Evolutionary conservation across 2,329 filamentous ascomycete species (phyloP), one percentile per base, ranked within the genome.

Genomic region (Endocalyx cinctus): DNA sequence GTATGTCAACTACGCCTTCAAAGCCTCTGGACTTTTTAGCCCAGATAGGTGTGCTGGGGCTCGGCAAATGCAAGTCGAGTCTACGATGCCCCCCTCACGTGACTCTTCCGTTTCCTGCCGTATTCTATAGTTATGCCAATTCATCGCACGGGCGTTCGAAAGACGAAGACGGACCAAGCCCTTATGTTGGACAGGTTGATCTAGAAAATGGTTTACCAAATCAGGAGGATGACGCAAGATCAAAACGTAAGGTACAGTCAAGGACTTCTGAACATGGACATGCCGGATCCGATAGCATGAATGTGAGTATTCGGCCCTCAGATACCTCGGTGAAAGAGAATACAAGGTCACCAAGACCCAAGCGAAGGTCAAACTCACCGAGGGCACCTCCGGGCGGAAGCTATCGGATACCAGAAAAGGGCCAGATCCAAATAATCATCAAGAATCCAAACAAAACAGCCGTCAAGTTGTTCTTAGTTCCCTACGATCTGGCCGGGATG

Each of bases 391-490:
- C 87, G 0, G 87, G 88, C 6, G 90, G 92, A 22, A 87, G 85
- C 52, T 98, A 97, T 58, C 82, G 92, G 27, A 95, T 98, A 33
- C 92, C 92, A 0, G 82, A 92, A 52, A 84, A 89, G 58, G 92
- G 92, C 0, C 92, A 97, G 59, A 69, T 98, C 11, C 92, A 98
- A 51, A 94, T 98, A 43, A 83, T 98, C 41, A 87, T 98, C 57
- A 97, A 97, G 58, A 98, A 97, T 51, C 90, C 89, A 12, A 95
- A 97, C 64, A 97, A 97, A 57, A 97, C 92, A 4, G 92, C 92
- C 1, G 90, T 97, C 34, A 97, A 98, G 59, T 69, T 98, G 1
- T 97, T 97, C 48, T 71, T 97, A 16, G 79, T 98, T 3, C 92
- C 90, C 0, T 98, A 97, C 49, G 88, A 97, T 55, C 69, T 98